These are phyloP conservation scores for Puccinia brachypodii DNA, from an alignment of 1,284 basidiomycete species.

Conservation along the genomic window DNA sequence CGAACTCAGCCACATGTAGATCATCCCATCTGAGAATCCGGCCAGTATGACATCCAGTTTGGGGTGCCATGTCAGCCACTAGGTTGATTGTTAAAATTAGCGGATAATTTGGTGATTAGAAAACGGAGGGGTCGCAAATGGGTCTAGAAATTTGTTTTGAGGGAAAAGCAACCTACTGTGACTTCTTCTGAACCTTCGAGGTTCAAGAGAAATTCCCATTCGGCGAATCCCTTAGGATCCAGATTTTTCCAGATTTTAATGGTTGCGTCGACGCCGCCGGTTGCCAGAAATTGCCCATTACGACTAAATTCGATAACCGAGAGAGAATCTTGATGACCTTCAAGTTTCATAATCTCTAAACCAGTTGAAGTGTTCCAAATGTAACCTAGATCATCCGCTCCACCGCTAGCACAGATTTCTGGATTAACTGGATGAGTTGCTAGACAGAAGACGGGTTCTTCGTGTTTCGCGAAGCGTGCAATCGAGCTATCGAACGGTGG, in stretches of 20 bases:
- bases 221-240: slow-evolving; percentile 63
- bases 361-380: slow-evolving; percentile 85
- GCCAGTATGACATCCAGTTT: slow-evolving; percentile 84
- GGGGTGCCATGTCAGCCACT: slow-evolving; percentile 97
- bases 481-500: slow-evolving; percentile 55
- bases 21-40: slow-evolving; percentile 86
- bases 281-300: slow-evolving; percentile 88
- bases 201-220: slow-evolving; percentile 89
- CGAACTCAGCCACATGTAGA: slow-evolving; percentile 94
- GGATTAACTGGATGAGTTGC: slow-evolving; percentile 72
- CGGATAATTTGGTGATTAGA: not conserved
- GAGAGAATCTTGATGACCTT: slow-evolving; percentile 90
- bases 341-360: slow-evolving; percentile 75
- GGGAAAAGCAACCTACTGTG: slow-evolving; percentile 65
- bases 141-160: not conserved
- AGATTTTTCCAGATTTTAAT: slow-evolving; percentile 76
- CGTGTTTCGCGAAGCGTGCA: slow-evolving; percentile 58
- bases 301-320: slow-evolving; percentile 74
- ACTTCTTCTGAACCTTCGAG: slow-evolving; percentile 93
- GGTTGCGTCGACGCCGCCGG: slow-evolving; percentile 95
- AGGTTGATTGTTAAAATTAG: slow-evolving; percentile 12
- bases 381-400: slow-evolving; percentile 92
- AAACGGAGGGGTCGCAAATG: not conserved
- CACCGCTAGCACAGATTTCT: slow-evolving; percentile 82
- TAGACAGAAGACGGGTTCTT: slow-evolving; percentile 73